Percentiles rank a stretch among this genome's conserved stretches.
phyloP scores from a whole-genome alignment of 768 basidiomycete species.

The Tylopilus subfusipes region DNA sequence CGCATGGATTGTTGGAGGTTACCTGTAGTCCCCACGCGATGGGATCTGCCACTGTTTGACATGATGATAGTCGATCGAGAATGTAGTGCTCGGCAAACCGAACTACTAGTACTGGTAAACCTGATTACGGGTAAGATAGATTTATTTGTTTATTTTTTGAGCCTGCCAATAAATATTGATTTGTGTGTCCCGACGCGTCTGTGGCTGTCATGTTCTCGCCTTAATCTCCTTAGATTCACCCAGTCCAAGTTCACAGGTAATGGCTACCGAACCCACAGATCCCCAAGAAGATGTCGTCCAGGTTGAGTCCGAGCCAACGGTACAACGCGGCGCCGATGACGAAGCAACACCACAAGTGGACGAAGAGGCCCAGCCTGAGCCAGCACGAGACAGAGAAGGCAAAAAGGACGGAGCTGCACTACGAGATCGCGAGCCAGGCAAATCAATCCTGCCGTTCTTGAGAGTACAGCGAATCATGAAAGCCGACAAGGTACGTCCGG shows the following conservation, averaged over 20 bases:
- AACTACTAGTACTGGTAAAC: too few species aligned
- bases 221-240: not conserved
- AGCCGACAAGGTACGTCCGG: conserved; percentile 65
- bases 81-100: not conserved
- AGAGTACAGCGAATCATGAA: conserved; percentile 84
- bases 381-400: conserved; percentile 7
- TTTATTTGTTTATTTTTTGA: not conserved
- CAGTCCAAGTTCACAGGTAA: not conserved
- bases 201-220: conserved; percentile 2
- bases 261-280: conserved; percentile 14
- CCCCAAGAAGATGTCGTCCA: conserved; percentile 7
- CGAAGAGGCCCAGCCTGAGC: conserved; percentile 4
- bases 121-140: too few species aligned
- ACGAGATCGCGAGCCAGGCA: conserved; percentile 50
- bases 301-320: not conserved
- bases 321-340: conserved; percentile 6
- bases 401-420: conserved; percentile 17
- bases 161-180: too few species aligned
- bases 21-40: conserved; percentile 22
- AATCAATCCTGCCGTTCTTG: conserved; percentile 68
- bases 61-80: not conserved
- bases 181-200: not conserved
- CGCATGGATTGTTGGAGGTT: conserved; percentile 43
- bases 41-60: conserved; percentile 19
- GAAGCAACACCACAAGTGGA: conserved; percentile 7